Evolutionary conservation across 2,329 filamentous ascomycete species (phyloP).

Genomic region (Colletotrichum gloeosporioides): DNA sequence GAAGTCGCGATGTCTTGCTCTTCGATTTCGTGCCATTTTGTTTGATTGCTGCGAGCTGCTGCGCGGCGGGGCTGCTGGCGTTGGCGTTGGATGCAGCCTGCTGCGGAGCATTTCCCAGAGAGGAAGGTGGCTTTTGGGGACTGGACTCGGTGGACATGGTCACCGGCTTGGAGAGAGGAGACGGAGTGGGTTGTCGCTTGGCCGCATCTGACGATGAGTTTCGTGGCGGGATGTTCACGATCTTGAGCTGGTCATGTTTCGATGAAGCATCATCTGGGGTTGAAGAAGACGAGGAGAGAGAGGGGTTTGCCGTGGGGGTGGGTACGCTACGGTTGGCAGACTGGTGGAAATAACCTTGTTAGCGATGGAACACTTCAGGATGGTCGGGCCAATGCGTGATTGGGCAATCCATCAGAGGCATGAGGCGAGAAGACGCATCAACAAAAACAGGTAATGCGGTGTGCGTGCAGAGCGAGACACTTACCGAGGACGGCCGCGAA

Average conservation of each 20-base stretch:
- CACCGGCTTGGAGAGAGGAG: slow-evolving; percentile 75
- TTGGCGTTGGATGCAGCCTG: slow-evolving; percentile 37
- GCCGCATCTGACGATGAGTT: slow-evolving; percentile 69
- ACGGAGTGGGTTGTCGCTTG: slow-evolving; percentile 71
- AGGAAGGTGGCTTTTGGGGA: slow-evolving; percentile 46
- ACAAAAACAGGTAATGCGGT: slow-evolving; percentile 11
- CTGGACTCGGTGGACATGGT: slow-evolving; percentile 63
- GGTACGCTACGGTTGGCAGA: slow-evolving; percentile 64
- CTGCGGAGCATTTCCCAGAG: slow-evolving; percentile 34
- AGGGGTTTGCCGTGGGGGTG: slow-evolving; percentile 58
- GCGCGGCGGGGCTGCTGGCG: slow-evolving; percentile 73
- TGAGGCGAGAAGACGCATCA: neutral
- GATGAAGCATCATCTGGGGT: slow-evolving; percentile 48
- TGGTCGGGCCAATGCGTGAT: slow-evolving; percentile 38
- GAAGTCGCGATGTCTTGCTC: slow-evolving; percentile 84
- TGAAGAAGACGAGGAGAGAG: slow-evolving; percentile 54
- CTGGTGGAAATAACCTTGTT: slow-evolving; percentile 54
- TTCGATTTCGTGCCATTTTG: slow-evolving; percentile 80
- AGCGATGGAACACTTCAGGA: slow-evolving; percentile 45
- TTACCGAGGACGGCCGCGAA: slow-evolving; percentile 71
- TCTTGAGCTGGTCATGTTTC: slow-evolving; percentile 59
- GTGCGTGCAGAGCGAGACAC: slow-evolving; percentile 37
- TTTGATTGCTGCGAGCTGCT: slow-evolving; percentile 86
- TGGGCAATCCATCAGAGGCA: slow-evolving; percentile 41
- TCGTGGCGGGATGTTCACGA: slow-evolving; percentile 65